A percentile compares a stretch with the other conserved stretches of the same genome.
Evolutionary conservation across 768 basidiomycete genomes (phyloP).

Genomic region (Amanita thiersii): DNA sequence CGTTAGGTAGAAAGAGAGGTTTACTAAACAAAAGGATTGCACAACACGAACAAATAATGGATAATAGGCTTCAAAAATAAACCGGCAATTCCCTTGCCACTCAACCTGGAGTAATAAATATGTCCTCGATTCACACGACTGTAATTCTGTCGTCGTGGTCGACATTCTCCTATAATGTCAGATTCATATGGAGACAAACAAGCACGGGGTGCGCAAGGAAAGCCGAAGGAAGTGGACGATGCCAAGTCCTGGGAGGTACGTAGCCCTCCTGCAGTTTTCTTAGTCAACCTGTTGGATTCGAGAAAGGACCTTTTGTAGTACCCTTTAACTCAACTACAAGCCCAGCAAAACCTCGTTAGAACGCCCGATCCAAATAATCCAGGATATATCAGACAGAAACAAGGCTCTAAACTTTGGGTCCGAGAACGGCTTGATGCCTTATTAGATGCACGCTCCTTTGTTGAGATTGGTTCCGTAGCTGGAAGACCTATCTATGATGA

Average conservation of each 20-base stretch:
- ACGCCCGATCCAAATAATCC: constrained; percentile 25
- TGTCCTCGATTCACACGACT: too few relatives aligned
- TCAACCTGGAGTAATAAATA: too few relatives aligned
- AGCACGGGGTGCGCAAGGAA: neutral
- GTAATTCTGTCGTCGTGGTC: too few relatives aligned
- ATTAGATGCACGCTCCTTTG: constrained; percentile 24
- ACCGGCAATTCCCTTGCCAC: too few relatives aligned
- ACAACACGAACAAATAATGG: too few relatives aligned
- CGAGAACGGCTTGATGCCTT: constrained; percentile 27
- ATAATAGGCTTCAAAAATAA: too few relatives aligned
- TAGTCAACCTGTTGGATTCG: neutral
- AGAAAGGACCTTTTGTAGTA: constrained; percentile 12
- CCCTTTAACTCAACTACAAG: constrained; percentile 21
- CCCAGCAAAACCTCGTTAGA: constrained; percentile 23
- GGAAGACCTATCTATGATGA: constrained; percentile 24
- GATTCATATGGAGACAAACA: neutral
- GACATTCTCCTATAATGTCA: too few relatives aligned
- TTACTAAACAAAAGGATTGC: too few relatives aligned
- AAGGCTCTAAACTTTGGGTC: constrained; percentile 31
- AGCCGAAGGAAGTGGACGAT: constrained; percentile 12
- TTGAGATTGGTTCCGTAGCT: constrained; percentile 28
- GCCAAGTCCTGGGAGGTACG: constrained; percentile 24
- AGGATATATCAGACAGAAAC: constrained; percentile 31
- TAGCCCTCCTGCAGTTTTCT: neutral
- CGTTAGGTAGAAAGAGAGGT: too few relatives aligned